phyloP scores from a whole-genome alignment of 2,329 filamentous ascomycete genomes.

The Aspergillus arachidicola region DNA sequence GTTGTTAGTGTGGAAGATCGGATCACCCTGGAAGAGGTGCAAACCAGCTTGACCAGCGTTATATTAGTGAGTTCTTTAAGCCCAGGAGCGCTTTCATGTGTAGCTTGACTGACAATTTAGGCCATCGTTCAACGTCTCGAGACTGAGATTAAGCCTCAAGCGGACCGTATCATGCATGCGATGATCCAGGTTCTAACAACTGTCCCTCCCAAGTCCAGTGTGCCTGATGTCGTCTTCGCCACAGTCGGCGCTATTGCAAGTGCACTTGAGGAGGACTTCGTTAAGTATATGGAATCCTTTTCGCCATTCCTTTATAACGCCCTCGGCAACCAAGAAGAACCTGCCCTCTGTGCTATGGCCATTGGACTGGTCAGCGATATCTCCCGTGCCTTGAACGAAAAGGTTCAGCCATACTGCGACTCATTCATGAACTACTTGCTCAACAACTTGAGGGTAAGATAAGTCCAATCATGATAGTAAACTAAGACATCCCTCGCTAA shows the following conservation, averaged over 20 bases:
- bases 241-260: slow-evolving; percentile 90
- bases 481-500: slow-evolving; percentile 33
- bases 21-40: slow-evolving; percentile 95
- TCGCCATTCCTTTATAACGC: slow-evolving; percentile 90
- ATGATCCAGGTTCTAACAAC: slow-evolving; percentile 78
- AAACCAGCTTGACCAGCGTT: slow-evolving; percentile 91
- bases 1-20: slow-evolving; percentile 97
- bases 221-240: slow-evolving; percentile 91
- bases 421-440: slow-evolving; percentile 97
- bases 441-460: slow-evolving; percentile 76
- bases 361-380: slow-evolving; percentile 98
- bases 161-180: slow-evolving; percentile 91
- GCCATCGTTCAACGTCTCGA: slow-evolving; percentile 90
- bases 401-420: slow-evolving; percentile 93
- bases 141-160: slow-evolving; percentile 84
- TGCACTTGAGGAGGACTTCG: slow-evolving; percentile 87
- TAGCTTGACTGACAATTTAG: slow-evolving; percentile 27
- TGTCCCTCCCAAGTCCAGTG: slow-evolving; percentile 82
- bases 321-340: slow-evolving; percentile 92
- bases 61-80: slow-evolving; percentile 59
- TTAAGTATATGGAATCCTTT: slow-evolving; percentile 97
- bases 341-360: slow-evolving; percentile 91
- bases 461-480: slow-evolving; percentile 3
- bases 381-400: slow-evolving; percentile 84
- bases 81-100: neutral